Percentiles rank a stretch among this genome's conserved stretches.
These are phyloP conservation scores for Tolypocladium sp. DNA, from an alignment of 2,329 filamentous ascomycete genomes.

Conservation along the genomic window DNA sequence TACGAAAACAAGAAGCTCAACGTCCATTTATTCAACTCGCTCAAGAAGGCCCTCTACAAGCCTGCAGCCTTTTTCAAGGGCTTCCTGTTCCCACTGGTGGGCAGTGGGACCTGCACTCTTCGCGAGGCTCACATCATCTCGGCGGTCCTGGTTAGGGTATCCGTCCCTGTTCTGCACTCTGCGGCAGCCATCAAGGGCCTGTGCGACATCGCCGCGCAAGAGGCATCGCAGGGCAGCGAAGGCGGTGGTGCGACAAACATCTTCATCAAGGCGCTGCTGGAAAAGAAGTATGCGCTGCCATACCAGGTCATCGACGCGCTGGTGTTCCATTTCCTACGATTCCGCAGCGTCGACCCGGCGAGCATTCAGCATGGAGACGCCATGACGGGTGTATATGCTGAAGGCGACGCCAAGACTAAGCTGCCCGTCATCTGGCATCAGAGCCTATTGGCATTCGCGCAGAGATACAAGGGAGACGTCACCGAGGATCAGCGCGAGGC, in stretches of 20 bases:
- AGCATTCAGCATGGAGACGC: constrained; percentile 42
- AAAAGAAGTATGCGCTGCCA: constrained; percentile 94
- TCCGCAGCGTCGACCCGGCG: constrained; percentile 60
- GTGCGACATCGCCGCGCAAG: constrained; percentile 89
- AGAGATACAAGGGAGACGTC: constrained; percentile 91
- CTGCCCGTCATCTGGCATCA: constrained; percentile 96
- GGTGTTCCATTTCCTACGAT: constrained; percentile 94
- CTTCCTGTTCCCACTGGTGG: constrained; percentile 82
- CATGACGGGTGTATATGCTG: constrained; percentile 36
- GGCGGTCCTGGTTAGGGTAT: constrained; percentile 74
- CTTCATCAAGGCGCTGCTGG: constrained; percentile 84
- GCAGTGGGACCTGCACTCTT: constrained; percentile 78
- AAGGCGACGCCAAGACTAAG: constrained; percentile 47
- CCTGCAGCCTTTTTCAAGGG: constrained; percentile 96
- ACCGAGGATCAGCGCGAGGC: constrained; percentile 92
- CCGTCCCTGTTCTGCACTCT: constrained; percentile 84
- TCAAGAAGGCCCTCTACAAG: constrained; percentile 91
- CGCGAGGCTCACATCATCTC: constrained; percentile 88
- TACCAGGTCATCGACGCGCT: constrained; percentile 91
- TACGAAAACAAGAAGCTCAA: constrained; percentile 91
- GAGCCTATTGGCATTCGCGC: constrained; percentile 81
- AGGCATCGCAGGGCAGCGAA: constrained; percentile 74
- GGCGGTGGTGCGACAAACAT: constrained; percentile 88
- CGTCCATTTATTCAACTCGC: constrained; percentile 82
- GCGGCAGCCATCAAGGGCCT: constrained; percentile 84